These are phyloP conservation scores for Haplosporangium sp. DNA, from an alignment of 371 early-diverging fungal genomes.

Conservation along the genomic window DNA sequence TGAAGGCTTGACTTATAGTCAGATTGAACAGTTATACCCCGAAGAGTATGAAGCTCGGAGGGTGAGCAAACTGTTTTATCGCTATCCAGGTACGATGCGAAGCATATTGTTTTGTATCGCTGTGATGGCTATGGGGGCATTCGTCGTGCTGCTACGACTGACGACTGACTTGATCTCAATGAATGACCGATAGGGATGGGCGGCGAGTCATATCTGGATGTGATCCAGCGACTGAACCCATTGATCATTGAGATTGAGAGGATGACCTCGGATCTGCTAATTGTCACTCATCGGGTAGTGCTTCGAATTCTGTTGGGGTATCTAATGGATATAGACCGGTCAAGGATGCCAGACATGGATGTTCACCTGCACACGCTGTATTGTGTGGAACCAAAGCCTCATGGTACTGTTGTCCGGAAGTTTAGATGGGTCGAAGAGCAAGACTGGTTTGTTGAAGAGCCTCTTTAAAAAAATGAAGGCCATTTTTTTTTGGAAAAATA, in stretches of 20 bases:
- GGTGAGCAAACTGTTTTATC: slow-evolving; percentile 79
- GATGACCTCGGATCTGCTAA: slow-evolving; percentile 77
- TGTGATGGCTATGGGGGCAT: neutral
- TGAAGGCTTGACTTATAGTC: slow-evolving; percentile 72
- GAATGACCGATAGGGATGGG: slow-evolving; percentile 61
- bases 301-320: slow-evolving; percentile 84
- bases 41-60: slow-evolving; percentile 73
- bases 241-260: slow-evolving; percentile 89
- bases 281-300: slow-evolving; percentile 80
- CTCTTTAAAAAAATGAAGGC: slow-evolving; percentile 5
- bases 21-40: slow-evolving; percentile 76
- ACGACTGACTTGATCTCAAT: neutral
- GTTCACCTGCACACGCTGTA: slow-evolving; percentile 73
- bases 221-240: slow-evolving; percentile 84
- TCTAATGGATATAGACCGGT: slow-evolving; percentile 75
- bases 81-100: slow-evolving; percentile 81
- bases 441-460: slow-evolving; percentile 58
- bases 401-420: slow-evolving; percentile 77
- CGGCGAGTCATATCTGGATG: slow-evolving; percentile 86
- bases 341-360: slow-evolving; percentile 71
- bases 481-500: slow-evolving; percentile 2
- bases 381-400: slow-evolving; percentile 79
- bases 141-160: neutral
- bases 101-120: neutral
- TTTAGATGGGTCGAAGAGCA: slow-evolving; percentile 65